phyloP scores from a whole-genome alignment of 73 alveolate species.

The Paramecium bursaria region DNA sequence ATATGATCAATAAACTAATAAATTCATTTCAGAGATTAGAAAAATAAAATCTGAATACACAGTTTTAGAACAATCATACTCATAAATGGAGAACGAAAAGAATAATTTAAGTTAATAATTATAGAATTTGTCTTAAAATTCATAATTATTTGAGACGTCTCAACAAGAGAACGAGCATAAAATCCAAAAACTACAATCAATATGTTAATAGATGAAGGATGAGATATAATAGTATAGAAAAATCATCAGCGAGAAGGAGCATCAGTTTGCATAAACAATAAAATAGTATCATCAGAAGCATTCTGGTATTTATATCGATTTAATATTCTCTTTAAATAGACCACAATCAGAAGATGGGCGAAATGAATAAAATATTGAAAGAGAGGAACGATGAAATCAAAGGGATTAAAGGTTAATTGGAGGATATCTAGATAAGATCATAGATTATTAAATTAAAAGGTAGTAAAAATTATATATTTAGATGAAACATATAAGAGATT shows the following conservation, averaged over 20 bases:
- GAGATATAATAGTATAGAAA: conserved; percentile 26
- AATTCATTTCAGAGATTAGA: too few species aligned
- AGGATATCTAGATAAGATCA: conserved; percentile 26
- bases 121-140: too few species aligned
- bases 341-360: conserved; percentile 33
- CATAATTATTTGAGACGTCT: background rate
- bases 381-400: conserved; percentile 46
- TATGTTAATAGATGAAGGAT: conserved; percentile 1
- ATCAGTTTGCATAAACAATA: conserved; percentile 55
- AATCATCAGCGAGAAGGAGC: conserved; percentile 16
- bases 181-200: background rate
- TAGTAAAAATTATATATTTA: background rate
- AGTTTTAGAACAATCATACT: conserved; percentile 11
- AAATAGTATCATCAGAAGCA: conserved; percentile 42
- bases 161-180: background rate
- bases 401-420: conserved; percentile 6
- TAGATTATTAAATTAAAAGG: conserved; percentile 34
- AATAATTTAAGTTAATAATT: conserved; percentile 7
- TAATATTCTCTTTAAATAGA: conserved; percentile 20
- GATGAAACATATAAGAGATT: conserved; percentile 56
- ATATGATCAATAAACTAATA: too few species aligned
- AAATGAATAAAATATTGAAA: conserved; percentile 30
- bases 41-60: background rate
- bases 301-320: background rate
- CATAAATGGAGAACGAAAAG: background rate